A percentile compares a stretch with the other conserved stretches of the same genome.
phyloP scores from a whole-genome alignment of 2,329 filamentous ascomycete genomes.

The Arthrobotrys iridis region DNA sequence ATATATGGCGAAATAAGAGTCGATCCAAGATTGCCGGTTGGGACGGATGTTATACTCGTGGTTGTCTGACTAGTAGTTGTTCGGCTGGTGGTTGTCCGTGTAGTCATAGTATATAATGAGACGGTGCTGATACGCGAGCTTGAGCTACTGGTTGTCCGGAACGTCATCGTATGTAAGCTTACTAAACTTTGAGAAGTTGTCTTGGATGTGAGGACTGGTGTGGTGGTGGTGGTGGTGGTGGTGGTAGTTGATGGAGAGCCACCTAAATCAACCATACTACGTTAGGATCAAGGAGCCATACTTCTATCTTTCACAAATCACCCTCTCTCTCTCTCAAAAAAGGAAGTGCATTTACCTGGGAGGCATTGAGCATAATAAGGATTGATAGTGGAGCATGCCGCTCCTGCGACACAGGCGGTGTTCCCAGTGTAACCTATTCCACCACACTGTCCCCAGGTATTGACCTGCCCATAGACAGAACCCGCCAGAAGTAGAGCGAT shows the following conservation, averaged over 20 bases:
- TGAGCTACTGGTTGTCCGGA: neutral
- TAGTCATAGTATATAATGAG: no score
- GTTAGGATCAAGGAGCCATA: neutral
- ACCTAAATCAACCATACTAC: neutral
- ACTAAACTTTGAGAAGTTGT: no score
- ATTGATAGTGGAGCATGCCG: slow-evolving; percentile 29
- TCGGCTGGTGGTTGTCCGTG: neutral
- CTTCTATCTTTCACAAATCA: neutral
- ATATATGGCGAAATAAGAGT: slow-evolving; percentile 67
- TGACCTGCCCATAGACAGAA: slow-evolving; percentile 7
- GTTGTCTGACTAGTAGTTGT: neutral
- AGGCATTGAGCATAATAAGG: slow-evolving; percentile 29
- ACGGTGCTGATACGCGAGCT: neutral
- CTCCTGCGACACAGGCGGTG: neutral
- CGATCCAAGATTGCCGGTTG: slow-evolving; percentile 60
- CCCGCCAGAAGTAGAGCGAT: neutral
- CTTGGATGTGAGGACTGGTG: no score
- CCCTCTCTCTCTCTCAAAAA: neutral
- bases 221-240: no score
- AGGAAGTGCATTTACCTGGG: slow-evolving; percentile 4
- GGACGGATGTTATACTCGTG: neutral
- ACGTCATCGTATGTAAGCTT: neutral
- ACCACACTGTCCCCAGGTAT: slow-evolving; percentile 33
- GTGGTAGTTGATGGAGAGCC: neutral
- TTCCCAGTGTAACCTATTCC: slow-evolving; percentile 12